A percentile compares a stretch with the other conserved stretches of the same genome.
Conservation (phyloP, 768 basidiomycete genomes). For the Leucogyrophana mollusca region DNA sequence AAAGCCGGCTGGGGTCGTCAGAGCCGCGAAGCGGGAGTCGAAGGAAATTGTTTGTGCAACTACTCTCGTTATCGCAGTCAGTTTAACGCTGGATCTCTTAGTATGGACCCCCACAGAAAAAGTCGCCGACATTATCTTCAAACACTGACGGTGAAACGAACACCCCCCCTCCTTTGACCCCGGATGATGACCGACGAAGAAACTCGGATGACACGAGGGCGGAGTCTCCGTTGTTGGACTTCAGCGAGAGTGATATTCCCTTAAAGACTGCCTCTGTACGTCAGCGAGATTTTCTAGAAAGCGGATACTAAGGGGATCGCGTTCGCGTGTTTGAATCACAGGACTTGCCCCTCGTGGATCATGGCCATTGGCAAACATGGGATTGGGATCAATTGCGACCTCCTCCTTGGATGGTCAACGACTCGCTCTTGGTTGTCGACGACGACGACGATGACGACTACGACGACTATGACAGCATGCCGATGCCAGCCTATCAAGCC, state of each 20-base stretch:
- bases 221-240: conserved; percentile 22
- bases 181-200: conserved; percentile 29
- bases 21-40: conserved; percentile 11
- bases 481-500: conserved; percentile 6
- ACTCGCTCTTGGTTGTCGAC: conserved; percentile 1
- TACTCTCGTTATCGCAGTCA: not conserved
- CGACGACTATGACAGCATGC: conserved; percentile 21
- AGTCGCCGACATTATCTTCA: conserved; percentile 25
- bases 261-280: conserved; percentile 20
- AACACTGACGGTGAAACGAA: conserved; percentile 29
- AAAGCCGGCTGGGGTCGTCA: conserved; percentile 29
- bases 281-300: conserved; percentile 19
- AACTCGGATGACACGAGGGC: conserved; percentile 18
- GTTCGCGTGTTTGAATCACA: conserved; percentile 13
- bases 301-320: conserved; percentile 22
- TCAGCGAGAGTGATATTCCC: conserved; percentile 16
- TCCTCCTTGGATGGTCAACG: conserved; percentile 22
- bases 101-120: conserved; percentile 18
- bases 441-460: conserved; percentile 22
- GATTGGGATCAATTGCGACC: conserved; percentile 31
- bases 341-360: conserved; percentile 15
- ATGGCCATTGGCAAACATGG: conserved; percentile 33
- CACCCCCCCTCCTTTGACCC: conserved; percentile 35
- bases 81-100: conserved; percentile 2
- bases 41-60: conserved; percentile 19